phyloP scores from a whole-genome alignment of 75 land plant species.

The Pseudotsuga menziesii region DNA sequence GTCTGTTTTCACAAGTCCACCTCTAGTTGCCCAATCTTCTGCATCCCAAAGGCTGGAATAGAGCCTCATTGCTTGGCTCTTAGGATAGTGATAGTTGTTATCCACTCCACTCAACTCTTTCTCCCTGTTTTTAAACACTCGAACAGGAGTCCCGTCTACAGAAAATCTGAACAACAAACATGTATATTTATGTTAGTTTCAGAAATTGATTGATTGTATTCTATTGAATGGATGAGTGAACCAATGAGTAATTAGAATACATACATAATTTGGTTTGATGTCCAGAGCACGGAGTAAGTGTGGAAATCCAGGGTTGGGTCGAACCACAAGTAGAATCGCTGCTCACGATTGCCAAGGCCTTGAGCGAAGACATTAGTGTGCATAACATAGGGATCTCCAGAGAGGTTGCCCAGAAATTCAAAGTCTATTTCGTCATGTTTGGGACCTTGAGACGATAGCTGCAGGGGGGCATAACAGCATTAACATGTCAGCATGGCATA shows the following conservation, averaged over 20 bases:
- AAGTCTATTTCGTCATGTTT: constrained; percentile 81
- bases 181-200: neutral
- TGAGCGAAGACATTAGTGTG: constrained; percentile 76
- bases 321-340: constrained; percentile 78
- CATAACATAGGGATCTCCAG: constrained; percentile 57
- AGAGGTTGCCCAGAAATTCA: constrained; percentile 72
- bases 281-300: constrained; percentile 49
- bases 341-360: constrained; percentile 66
- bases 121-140: constrained; percentile 34
- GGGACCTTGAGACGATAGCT: constrained; percentile 50
- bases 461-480: neutral
- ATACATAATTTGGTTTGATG: constrained; percentile 24
- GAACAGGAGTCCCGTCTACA: constrained; percentile 43
- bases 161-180: constrained; percentile 26
- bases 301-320: constrained; percentile 64
- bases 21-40: constrained; percentile 23
- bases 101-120: constrained; percentile 10
- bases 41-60: constrained; percentile 5
- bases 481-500: too few species aligned
- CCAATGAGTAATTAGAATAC: neutral
- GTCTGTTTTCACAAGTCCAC: too few species aligned
- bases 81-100: too few species aligned
- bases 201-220: too few species aligned
- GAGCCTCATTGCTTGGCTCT: too few species aligned
- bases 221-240: too few species aligned